phyloP scores from a whole-genome alignment of 441 rosid species.

The Syzygium syzygioides region DNA sequence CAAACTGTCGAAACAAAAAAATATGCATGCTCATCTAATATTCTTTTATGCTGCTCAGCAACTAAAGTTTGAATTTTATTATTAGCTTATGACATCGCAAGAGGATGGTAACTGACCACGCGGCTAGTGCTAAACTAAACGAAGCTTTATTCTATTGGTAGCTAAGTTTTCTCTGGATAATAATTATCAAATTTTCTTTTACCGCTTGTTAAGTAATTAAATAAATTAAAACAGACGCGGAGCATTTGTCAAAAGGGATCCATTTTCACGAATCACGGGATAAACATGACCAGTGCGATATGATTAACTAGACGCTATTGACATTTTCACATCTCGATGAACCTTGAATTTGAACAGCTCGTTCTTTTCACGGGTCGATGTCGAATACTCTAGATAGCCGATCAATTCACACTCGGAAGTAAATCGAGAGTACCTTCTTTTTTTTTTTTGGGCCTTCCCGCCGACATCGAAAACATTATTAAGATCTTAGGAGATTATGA shows the following conservation, averaged over 20 bases:
- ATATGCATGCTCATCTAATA: not conserved
- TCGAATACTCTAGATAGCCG: not conserved
- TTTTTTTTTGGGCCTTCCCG: not conserved
- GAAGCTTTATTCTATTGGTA: not conserved
- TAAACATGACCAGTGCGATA: not conserved
- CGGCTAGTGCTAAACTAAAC: too few species aligned
- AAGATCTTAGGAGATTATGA: not conserved
- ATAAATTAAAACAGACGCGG: fast-evolving
- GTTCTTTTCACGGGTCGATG: fast-evolving
- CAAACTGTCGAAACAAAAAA: not conserved
- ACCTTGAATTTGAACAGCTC: not conserved
- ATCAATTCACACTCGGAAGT: not conserved
- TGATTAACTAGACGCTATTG: fast-evolving
- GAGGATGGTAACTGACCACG: fast-evolving
- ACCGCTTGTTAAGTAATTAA: fast-evolving
- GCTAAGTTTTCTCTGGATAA: not conserved
- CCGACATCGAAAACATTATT: fast-evolving
- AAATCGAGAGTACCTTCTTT: not conserved
- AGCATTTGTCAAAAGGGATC: not conserved
- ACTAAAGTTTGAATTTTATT: not conserved
- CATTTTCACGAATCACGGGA: not conserved
- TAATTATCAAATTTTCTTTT: not conserved
- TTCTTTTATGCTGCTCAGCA: too few species aligned
- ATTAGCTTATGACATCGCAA: not conserved
- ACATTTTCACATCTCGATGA: not conserved